Conservation (phyloP, 352 stramenopile species). For the Pythium brassicae region DNA sequence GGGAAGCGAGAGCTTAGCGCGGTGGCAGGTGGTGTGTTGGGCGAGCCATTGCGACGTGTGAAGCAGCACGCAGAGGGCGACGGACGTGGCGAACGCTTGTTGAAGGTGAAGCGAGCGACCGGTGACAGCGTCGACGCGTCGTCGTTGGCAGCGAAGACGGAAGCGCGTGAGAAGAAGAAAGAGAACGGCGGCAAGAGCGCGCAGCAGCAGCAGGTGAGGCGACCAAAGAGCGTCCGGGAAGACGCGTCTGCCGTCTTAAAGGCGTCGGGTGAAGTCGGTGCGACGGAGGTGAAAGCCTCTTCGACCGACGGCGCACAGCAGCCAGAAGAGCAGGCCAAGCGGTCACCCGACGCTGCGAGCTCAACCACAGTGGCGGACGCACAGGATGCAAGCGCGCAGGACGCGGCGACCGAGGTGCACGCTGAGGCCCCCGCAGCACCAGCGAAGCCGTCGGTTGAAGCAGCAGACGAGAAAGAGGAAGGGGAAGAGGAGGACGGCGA, state of each 20-base stretch:
- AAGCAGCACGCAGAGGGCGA: neutral
- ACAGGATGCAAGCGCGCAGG: neutral
- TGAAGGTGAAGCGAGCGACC: neutral
- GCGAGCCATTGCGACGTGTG: neutral
- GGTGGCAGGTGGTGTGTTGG: neutral
- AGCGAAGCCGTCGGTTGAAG: too few relatives aligned
- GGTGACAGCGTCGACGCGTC: neutral
- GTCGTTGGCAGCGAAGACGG: too few relatives aligned
- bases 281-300: too few relatives aligned
- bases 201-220: neutral
- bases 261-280: too few relatives aligned
- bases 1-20: neutral
- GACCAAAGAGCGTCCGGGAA: neutral
- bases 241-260: too few relatives aligned
- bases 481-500: constrained; percentile 3
- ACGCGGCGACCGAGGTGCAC: neutral
- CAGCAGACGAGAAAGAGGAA: neutral
- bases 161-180: too few relatives aligned
- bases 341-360: too few relatives aligned
- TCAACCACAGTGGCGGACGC: too few relatives aligned
- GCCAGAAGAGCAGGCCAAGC: too few relatives aligned
- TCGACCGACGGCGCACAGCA: too few relatives aligned
- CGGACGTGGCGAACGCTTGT: too few relatives aligned
- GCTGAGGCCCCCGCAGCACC: neutral
- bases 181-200: neutral